These are phyloP conservation scores for Colletotrichum tabaci DNA, from an alignment of 2,329 filamentous ascomycete species.

Conservation along the genomic window DNA sequence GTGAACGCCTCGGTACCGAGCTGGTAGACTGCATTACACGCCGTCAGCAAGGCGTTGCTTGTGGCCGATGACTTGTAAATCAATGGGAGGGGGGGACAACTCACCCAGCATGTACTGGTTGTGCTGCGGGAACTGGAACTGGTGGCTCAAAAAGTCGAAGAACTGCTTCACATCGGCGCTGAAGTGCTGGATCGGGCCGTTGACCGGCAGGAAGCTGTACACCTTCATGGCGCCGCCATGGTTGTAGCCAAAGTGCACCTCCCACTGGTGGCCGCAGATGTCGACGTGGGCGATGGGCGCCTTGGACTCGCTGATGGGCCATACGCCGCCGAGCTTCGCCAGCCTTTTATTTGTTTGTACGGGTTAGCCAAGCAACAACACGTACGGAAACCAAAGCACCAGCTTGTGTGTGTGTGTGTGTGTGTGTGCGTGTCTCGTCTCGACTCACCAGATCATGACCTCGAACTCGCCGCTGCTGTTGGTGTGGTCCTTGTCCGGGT, in stretches of 20 bases:
- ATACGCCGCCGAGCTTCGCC: conserved; percentile 70
- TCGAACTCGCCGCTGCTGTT: conserved; percentile 65
- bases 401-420: too few relatives aligned
- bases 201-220: conserved; percentile 61
- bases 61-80: too few relatives aligned
- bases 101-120: conserved; percentile 47
- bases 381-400: too few relatives aligned
- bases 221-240: conserved; percentile 64
- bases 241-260: conserved; percentile 69
- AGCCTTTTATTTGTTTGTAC: conserved; percentile 53
- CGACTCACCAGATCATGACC: conserved; percentile 73
- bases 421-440: too few relatives aligned
- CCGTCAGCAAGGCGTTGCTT: neutral
- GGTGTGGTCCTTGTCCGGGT: conserved; percentile 51
- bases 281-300: conserved; percentile 41
- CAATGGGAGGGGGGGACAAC: neutral
- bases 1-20: conserved; percentile 48
- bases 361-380: too few relatives aligned
- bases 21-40: conserved; percentile 42
- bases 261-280: conserved; percentile 57
- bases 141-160: conserved; percentile 63
- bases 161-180: conserved; percentile 68
- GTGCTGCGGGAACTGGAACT: conserved; percentile 56
- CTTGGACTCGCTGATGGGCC: conserved; percentile 52
- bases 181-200: conserved; percentile 62